These are phyloP conservation scores for Penicillium ucsense DNA, from an alignment of 495 filamentous ascomycete genomes.

Conservation along the genomic window DNA sequence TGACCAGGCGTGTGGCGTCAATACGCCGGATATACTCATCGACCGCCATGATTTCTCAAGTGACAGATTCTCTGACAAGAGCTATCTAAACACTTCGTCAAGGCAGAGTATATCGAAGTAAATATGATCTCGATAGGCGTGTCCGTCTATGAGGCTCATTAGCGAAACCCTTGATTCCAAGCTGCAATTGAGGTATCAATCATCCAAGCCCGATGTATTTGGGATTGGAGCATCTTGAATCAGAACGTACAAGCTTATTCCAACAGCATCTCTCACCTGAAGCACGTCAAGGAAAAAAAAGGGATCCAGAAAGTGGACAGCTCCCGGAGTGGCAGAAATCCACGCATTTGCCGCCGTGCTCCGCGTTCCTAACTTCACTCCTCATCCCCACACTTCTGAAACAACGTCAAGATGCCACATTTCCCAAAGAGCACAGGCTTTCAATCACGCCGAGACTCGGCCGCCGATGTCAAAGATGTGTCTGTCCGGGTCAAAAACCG, in stretches of 20 bases:
- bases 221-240: neutral
- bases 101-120: neutral
- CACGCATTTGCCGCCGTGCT: constrained; percentile 23
- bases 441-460: constrained; percentile 4
- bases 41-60: constrained; percentile 18
- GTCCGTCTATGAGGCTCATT: constrained; percentile 1
- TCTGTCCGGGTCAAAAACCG: constrained; percentile 48
- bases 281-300: constrained; percentile 4
- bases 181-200: neutral
- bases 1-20: constrained; percentile 20
- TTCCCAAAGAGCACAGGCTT: constrained; percentile 27
- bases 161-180: neutral
- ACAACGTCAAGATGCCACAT: constrained; percentile 27
- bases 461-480: constrained; percentile 5
- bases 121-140: neutral
- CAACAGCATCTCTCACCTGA: constrained; percentile 8
- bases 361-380: constrained; percentile 16
- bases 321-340: constrained; percentile 13
- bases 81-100: neutral
- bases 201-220: neutral
- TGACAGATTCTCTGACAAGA: neutral
- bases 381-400: constrained; percentile 5
- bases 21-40: constrained; percentile 18
- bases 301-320: neutral
- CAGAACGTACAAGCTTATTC: constrained; percentile 15